Evolutionary conservation across 306 rosid genomes (phyloP).

Genomic region (Cicer judaicum): DNA sequence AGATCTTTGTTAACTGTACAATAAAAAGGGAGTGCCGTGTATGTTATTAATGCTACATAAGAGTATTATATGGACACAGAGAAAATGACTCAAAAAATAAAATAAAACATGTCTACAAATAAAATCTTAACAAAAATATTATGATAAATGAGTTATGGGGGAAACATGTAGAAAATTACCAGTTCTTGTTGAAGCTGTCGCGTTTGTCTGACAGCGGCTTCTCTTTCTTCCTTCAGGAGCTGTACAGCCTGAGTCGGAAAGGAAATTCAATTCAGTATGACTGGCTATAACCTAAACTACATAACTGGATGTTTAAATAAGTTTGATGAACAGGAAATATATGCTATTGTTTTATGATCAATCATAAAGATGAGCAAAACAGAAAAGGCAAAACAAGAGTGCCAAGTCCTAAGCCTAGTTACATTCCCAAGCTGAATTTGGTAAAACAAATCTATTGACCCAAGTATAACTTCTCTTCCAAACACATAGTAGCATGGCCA

Average conservation of each 20-base stretch:
- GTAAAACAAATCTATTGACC: slow-evolving; percentile 14
- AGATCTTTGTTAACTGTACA: neutral
- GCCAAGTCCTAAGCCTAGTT: neutral
- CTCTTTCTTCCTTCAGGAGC: slow-evolving; percentile 83
- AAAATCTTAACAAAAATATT: slow-evolving; percentile 23
- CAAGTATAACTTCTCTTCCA: slow-evolving; percentile 3
- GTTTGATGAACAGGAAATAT: slow-evolving; percentile 8
- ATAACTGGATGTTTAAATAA: slow-evolving; percentile 9
- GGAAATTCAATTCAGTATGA: slow-evolving; percentile 33
- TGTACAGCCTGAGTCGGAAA: slow-evolving; percentile 58
- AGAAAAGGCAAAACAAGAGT: neutral
- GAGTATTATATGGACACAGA: slow-evolving; percentile 4
- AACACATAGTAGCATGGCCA: slow-evolving; percentile 1
- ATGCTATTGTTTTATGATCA: neutral
- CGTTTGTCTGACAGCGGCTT: slow-evolving; percentile 71
- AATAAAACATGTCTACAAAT: neutral
- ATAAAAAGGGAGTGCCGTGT: neutral
- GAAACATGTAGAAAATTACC: slow-evolving; percentile 54
- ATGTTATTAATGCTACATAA: neutral
- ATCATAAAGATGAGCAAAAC: neutral
- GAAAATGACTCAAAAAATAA: neutral
- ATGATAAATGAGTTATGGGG: slow-evolving; percentile 4
- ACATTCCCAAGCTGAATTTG: neutral
- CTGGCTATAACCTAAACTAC: slow-evolving; percentile 19
- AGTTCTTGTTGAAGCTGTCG: slow-evolving; percentile 83